Percentiles rank a stretch among this genome's conserved stretches.
These are phyloP conservation scores for Rhododendron ferrugineum DNA, from an alignment of 148 eudicot species.

Conservation along the genomic window DNA sequence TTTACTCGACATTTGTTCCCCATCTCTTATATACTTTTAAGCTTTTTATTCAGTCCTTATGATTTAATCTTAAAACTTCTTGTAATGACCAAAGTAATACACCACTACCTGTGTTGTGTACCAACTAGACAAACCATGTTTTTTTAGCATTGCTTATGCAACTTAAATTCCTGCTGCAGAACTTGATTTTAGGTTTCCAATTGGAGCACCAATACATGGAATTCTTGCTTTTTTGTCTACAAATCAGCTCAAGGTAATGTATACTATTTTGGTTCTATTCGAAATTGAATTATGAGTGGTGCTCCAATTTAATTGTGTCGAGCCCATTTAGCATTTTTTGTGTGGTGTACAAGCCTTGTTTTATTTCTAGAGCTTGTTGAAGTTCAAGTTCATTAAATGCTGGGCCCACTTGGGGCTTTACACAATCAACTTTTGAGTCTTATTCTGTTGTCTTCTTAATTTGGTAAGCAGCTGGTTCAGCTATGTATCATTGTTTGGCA, in stretches of 20 bases:
- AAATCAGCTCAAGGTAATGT: slow-evolving; percentile 83
- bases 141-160: not conserved
- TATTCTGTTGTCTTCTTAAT: not conserved
- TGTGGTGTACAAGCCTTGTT: not conserved
- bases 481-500: not conserved
- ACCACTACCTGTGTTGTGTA: not conserved
- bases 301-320: not conserved
- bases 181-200: slow-evolving; percentile 91
- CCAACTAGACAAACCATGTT: not conserved
- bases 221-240: slow-evolving; percentile 86
- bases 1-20: slow-evolving; percentile 6
- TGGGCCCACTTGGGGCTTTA: not conserved
- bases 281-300: not conserved
- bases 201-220: slow-evolving; percentile 98
- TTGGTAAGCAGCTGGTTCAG: not conserved
- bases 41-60: not conserved
- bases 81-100: not conserved
- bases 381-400: not conserved
- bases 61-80: not conserved
- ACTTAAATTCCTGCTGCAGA: slow-evolving; percentile 40
- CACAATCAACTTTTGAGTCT: not conserved
- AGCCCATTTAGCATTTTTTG: not conserved
- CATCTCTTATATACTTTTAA: not conserved
- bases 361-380: not conserved
- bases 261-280: not conserved